A percentile compares a stretch with the other conserved stretches of the same genome.
These are phyloP conservation scores for Leptographium galeiforme DNA, from an alignment of 2,329 filamentous ascomycete genomes.

Conservation along the genomic window DNA sequence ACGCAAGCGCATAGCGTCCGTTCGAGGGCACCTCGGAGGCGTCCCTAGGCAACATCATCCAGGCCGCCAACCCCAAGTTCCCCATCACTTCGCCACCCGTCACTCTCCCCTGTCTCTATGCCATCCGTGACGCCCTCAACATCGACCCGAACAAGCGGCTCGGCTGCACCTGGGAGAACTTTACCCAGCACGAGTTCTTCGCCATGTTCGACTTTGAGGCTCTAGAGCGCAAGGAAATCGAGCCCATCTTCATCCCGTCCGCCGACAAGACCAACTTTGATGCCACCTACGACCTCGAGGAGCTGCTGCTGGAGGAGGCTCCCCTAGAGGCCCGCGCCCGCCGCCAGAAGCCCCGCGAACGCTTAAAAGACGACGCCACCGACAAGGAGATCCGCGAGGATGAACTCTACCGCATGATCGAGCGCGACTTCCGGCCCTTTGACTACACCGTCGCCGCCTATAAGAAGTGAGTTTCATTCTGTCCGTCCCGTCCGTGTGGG, in stretches of 20 bases:
- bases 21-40: constrained; percentile 86
- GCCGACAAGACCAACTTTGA: constrained; percentile 99
- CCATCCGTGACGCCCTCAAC: constrained; percentile 73
- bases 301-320: constrained; percentile 84
- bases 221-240: constrained; percentile 73
- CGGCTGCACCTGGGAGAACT: constrained; percentile 75
- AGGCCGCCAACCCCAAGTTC: constrained; percentile 70
- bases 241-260: constrained; percentile 83
- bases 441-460: constrained; percentile 82
- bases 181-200: constrained; percentile 85
- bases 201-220: constrained; percentile 69
- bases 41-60: constrained; percentile 65
- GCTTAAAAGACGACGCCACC: constrained; percentile 85
- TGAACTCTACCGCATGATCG: constrained; percentile 86
- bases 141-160: constrained; percentile 69
- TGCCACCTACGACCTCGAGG: constrained; percentile 93
- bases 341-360: constrained; percentile 84
- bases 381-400: constrained; percentile 91
- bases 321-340: constrained; percentile 84
- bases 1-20: constrained; percentile 56
- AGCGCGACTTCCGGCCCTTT: constrained; percentile 85
- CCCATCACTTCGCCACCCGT: constrained; percentile 89
- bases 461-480: constrained; percentile 48
- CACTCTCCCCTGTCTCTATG: constrained; percentile 74
- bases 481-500: no score